Conservation (phyloP, 2,329 filamentous ascomycete genomes). For the Scedosporium apiospermum region DNA sequence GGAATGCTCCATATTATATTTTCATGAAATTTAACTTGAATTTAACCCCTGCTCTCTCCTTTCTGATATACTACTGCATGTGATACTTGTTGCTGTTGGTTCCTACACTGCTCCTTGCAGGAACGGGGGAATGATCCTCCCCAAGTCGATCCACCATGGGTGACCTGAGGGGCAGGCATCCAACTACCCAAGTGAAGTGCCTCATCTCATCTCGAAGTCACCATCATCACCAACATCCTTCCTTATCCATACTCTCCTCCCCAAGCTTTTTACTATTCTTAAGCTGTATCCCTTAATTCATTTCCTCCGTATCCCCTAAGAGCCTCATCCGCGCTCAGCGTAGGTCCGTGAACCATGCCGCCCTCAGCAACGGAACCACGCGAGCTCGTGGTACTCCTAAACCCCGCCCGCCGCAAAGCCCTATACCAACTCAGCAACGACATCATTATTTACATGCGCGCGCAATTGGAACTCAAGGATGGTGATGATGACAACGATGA, state of each 20-base stretch:
- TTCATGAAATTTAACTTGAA: not conserved
- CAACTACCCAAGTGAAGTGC: not conserved
- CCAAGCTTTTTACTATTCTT: too few species aligned
- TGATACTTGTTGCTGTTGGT: not conserved
- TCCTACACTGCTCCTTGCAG: not conserved
- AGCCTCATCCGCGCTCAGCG: not conserved
- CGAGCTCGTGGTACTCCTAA: conserved; percentile 45
- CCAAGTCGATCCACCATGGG: not conserved
- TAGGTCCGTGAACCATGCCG: conserved; percentile 29
- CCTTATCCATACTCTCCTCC: not conserved
- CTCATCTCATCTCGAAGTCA: not conserved
- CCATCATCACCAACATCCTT: too few species aligned
- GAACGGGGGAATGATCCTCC: not conserved
- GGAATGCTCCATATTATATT: not conserved
- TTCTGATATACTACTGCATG: not conserved
- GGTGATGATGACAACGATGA: conserved; percentile 13
- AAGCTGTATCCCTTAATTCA: not conserved
- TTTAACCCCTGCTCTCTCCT: not conserved
- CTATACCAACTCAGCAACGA: conserved; percentile 40
- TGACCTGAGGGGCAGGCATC: not conserved
- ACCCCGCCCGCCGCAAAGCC: conserved; percentile 39
- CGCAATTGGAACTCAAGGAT: conserved; percentile 33
- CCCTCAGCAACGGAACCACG: conserved; percentile 45
- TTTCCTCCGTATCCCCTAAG: not conserved
- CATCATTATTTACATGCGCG: conserved; percentile 44